Conservation (phyloP, 352 stramenopile genomes). For the Phytophthora europaea region DNA sequence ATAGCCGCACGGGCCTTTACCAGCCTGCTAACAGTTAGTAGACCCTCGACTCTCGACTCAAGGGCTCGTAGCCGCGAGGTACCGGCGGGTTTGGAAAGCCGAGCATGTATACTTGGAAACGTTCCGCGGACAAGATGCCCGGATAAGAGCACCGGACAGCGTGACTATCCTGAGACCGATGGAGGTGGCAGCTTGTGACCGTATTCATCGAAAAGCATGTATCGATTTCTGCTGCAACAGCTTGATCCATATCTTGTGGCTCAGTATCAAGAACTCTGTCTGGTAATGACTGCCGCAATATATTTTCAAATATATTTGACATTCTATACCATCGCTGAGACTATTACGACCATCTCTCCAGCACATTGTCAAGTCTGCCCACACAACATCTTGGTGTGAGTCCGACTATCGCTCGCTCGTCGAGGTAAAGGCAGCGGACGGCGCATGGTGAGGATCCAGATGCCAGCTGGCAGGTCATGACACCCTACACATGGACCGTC, state of each 20-base stretch:
- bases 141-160: conserved; percentile 24
- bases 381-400: conserved; percentile 18
- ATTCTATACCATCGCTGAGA: background rate
- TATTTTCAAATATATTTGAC: conserved; percentile 6
- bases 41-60: background rate
- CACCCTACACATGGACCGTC: conserved; percentile 23
- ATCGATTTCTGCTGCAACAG: conserved; percentile 25
- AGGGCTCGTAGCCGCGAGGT: background rate
- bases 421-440: conserved; percentile 23
- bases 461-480: conserved; percentile 30
- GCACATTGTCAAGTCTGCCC: conserved; percentile 7
- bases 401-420: background rate
- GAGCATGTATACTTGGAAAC: background rate
- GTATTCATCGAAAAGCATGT: conserved; percentile 12
- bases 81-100: background rate
- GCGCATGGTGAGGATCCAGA: conserved; percentile 19
- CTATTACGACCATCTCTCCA: conserved; percentile 9
- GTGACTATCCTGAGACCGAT: conserved; percentile 8
- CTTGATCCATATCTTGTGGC: conserved; percentile 16
- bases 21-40: background rate
- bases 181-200: background rate
- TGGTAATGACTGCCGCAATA: background rate
- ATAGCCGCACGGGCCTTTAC: conserved; percentile 16
- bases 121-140: conserved; percentile 26
- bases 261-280: background rate